Percentiles rank a stretch among this genome's conserved stretches.
Conservation (phyloP, 140 eudicot genomes). For the Cichorium intybus region DNA sequence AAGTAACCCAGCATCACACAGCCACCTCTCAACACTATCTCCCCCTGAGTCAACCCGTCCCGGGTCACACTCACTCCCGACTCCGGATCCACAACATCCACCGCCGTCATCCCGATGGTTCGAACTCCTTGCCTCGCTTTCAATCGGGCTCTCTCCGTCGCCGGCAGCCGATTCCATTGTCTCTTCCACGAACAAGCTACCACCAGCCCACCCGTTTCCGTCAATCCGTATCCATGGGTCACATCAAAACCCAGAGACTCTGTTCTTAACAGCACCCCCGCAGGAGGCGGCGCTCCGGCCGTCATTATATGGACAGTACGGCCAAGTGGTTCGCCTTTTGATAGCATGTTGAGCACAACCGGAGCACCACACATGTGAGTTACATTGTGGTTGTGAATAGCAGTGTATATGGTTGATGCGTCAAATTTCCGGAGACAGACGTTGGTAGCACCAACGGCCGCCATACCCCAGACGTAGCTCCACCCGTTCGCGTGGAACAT, state of each 20-base stretch:
- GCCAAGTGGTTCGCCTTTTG: conserved; percentile 8
- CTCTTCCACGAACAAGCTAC: conserved; percentile 50
- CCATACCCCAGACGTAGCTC: conserved; percentile 83
- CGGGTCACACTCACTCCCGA: conserved; percentile 46
- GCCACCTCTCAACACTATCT: conserved; percentile 57
- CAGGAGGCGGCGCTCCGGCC: conserved; percentile 76
- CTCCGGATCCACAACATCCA: conserved; percentile 48
- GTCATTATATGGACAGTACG: conserved; percentile 52
- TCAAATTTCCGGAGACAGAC: conserved; percentile 57
- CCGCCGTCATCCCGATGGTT: conserved; percentile 46
- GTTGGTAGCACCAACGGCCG: conserved; percentile 71
- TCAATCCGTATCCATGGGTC: conserved; percentile 64
- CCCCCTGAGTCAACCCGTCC: conserved; percentile 57
- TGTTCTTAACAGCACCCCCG: conserved; percentile 39
- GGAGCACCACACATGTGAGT: conserved; percentile 93
- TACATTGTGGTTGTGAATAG: conserved; percentile 36
- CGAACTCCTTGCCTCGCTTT: conserved; percentile 70
- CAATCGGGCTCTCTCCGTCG: conserved; percentile 46
- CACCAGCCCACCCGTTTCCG: conserved; percentile 61
- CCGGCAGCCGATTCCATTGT: conserved; percentile 50
- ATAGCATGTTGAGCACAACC: conserved; percentile 63
- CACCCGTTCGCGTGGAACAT: conserved; percentile 88
- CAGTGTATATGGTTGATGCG: conserved; percentile 26
- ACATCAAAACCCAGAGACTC: conserved; percentile 57
- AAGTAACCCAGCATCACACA: conserved; percentile 54